Evolutionary conservation across 495 filamentous ascomycete species (phyloP).

Genomic region (Polyplosphaeria fusca): DNA sequence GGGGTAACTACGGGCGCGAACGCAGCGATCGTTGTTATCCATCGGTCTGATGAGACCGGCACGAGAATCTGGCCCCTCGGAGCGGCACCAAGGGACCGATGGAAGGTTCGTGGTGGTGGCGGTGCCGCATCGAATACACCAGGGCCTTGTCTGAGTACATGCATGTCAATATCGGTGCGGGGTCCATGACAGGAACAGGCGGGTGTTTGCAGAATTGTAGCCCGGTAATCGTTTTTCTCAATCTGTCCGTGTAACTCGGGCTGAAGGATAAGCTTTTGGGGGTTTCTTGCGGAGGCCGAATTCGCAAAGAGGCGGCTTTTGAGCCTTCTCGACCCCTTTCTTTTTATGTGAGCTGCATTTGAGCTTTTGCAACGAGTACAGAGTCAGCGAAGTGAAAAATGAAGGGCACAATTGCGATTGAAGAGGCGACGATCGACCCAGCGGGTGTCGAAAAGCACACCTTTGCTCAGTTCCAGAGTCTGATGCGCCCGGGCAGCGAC

Average conservation of each 20-base stretch:
- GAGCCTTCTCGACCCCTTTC: too few species aligned
- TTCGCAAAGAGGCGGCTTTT: too few species aligned
- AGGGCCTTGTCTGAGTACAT: slow-evolving; percentile 8
- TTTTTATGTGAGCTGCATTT: too few species aligned
- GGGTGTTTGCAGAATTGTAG: neutral
- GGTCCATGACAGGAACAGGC: neutral
- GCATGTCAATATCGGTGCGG: slow-evolving; percentile 2
- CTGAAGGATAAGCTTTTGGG: too few species aligned
- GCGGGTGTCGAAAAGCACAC: slow-evolving; percentile 23
- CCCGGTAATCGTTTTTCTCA: neutral
- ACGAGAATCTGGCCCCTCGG: neutral
- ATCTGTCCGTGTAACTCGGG: neutral
- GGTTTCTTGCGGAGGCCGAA: too few species aligned
- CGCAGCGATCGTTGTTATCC: slow-evolving; percentile 11
- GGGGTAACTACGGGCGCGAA: slow-evolving; percentile 14
- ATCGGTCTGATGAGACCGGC: slow-evolving; percentile 16
- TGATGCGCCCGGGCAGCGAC: slow-evolving; percentile 23
- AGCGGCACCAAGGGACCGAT: slow-evolving; percentile 12
- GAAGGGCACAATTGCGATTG: slow-evolving; percentile 29
- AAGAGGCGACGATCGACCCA: slow-evolving; percentile 28
- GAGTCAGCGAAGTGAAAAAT: too few species aligned
- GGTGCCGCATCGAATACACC: neutral
- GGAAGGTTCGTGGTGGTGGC: neutral
- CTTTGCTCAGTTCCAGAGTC: slow-evolving; percentile 25
- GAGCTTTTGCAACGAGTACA: too few species aligned